A percentile compares a stretch with the other conserved stretches of the same genome.
Conservation (phyloP, 164 flowering plant genomes). For the Magnolia changhungtana region DNA sequence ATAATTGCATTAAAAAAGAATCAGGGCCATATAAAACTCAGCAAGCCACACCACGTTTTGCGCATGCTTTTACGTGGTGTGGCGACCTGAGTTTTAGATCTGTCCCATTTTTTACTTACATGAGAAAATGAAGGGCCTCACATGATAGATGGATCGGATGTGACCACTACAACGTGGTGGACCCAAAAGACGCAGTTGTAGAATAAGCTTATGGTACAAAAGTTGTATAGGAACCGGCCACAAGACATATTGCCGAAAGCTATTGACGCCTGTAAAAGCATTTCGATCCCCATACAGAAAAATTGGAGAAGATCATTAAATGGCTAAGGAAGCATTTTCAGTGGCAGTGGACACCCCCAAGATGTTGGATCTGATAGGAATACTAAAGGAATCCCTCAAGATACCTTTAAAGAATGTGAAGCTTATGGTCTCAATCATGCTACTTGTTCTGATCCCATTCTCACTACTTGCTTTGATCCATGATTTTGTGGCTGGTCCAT, state of each 20-base stretch:
- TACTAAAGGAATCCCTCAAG: slow-evolving; percentile 20
- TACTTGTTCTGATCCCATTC: neutral
- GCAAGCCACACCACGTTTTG: too few species aligned
- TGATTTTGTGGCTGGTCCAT: neutral
- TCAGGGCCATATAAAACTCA: too few species aligned
- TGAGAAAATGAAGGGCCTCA: too few species aligned
- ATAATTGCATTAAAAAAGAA: too few species aligned
- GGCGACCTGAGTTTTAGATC: too few species aligned
- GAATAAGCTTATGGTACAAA: neutral
- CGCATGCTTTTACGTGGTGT: too few species aligned
- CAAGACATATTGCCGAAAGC: too few species aligned
- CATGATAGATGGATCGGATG: too few species aligned
- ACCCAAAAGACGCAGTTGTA: neutral
- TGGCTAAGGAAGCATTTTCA: neutral
- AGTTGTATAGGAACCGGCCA: too few species aligned
- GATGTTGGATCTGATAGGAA: slow-evolving; percentile 5
- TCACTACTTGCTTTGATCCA: neutral
- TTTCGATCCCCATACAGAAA: neutral
- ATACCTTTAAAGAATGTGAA: slow-evolving; percentile 25
- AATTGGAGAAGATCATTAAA: neutral
- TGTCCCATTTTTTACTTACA: too few species aligned
- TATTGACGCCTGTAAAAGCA: neutral
- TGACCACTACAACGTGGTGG: too few species aligned
- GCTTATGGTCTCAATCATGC: slow-evolving; percentile 23
- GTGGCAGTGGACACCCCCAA: neutral